Evolutionary conservation across 2,329 filamentous ascomycete genomes (phyloP), one percentile per base, ranked within the genome.

Genomic region (Neofusicoccum ribis): DNA sequence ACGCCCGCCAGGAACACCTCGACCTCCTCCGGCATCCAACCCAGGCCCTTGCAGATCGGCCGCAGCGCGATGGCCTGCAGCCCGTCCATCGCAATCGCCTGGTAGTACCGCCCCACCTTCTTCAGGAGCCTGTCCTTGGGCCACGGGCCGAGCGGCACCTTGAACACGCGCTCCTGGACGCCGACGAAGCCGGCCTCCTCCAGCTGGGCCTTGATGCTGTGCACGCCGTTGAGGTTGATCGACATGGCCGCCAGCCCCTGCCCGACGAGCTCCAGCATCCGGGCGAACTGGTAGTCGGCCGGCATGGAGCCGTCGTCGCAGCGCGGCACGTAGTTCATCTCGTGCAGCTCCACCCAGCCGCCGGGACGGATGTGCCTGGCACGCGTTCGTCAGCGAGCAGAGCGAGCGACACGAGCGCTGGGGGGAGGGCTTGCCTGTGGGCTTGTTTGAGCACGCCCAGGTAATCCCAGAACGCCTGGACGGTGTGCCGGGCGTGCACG

Each of bases 401-500:
- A 7, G 41, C n/a, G 41, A 17, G 15, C 12, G 14, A 20, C 14
- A 14, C 14, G 27, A 31, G 27, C 27, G 27, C 27, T 20, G 20
- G 20, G 20, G 27, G 27, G 27, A 7, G 6, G 27, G 27, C 27
- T 31, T 31, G 20, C 52, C 39, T 39, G 56, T 70, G 72, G 36
- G 72, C 67, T 74, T 79, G 66, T 81, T 74, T 65, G 84, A 83
- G 5, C 86, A 79, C 51, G 81, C 78, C 23, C 78, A 72, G 23
- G 86, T 71, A 54, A 88, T 73, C 20, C 75, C 75, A 5, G 77
- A 76, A 72, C 85, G 86, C 69, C 88, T 80, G 20, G 79, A 76
- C 44, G 89, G 85, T 77, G 78, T 83, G 69, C 71, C 82, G 70
- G 76, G 81, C 69, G 67, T 84, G 80, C 47, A 83, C 77, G 64